Evolutionary conservation across 352 stramenopile species (phyloP).

Genomic region (Stramenopiles sp.): DNA sequence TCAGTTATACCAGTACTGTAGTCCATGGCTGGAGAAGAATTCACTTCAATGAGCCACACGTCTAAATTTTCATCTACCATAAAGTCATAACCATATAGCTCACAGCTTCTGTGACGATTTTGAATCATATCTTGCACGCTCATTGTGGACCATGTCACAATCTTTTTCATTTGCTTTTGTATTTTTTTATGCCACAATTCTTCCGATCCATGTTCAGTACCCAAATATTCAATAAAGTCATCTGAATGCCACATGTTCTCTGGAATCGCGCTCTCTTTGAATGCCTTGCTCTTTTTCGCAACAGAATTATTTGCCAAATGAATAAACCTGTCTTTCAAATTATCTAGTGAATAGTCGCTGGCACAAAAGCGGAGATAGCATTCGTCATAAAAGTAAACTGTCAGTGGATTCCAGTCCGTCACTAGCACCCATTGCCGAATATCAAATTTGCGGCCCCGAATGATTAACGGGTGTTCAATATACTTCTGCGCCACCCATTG

Average conservation of each 20-base stretch:
- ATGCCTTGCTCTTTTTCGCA: conserved; percentile 76
- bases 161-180: conserved; percentile 65
- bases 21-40: conserved; percentile 45
- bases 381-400: conserved; percentile 67
- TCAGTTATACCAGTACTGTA: not conserved
- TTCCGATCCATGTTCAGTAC: conserved; percentile 51
- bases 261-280: conserved; percentile 72
- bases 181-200: conserved; percentile 59
- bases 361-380: conserved; percentile 67
- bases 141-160: conserved; percentile 51
- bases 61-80: conserved; percentile 73
- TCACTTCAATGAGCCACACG: conserved; percentile 74
- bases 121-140: conserved; percentile 79
- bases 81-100: conserved; percentile 77
- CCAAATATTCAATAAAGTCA: conserved; percentile 70
- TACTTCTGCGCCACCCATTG: conserved; percentile 82
- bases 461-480: conserved; percentile 71
- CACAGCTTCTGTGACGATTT: conserved; percentile 84
- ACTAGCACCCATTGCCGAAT: conserved; percentile 73
- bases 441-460: conserved; percentile 85
- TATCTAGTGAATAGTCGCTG: conserved; percentile 58
- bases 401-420: conserved; percentile 63
- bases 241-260: conserved; percentile 71
- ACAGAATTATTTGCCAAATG: conserved; percentile 83
- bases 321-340: conserved; percentile 71